These are phyloP conservation scores for Wallacemonas sp. DNA, from an alignment of 208 protist genomes.

Conservation along the genomic window DNA sequence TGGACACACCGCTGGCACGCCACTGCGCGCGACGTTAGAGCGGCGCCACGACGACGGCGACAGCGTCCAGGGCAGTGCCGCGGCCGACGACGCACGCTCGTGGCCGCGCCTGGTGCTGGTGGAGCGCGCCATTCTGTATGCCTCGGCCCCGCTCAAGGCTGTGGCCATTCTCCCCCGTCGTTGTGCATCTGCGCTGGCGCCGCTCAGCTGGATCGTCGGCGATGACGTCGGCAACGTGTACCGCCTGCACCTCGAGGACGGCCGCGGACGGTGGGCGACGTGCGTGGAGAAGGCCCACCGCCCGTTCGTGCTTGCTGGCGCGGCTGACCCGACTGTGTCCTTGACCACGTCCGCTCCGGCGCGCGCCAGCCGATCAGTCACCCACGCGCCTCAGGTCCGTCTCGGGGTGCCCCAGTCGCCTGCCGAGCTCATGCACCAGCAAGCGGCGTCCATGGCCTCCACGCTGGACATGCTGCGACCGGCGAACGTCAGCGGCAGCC, in stretches of 20 bases:
- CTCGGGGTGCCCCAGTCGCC: background rate
- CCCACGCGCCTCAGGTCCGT: background rate
- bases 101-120: background rate
- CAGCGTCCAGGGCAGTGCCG: no score
- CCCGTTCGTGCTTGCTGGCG: background rate
- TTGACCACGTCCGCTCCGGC: no score
- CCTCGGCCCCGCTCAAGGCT: slow-evolving; percentile 29
- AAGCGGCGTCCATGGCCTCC: background rate
- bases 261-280: slow-evolving; percentile 10
- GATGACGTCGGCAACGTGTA: slow-evolving; percentile 79
- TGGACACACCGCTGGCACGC: no score
- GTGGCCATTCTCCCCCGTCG: slow-evolving; percentile 2
- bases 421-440: background rate
- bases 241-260: slow-evolving; percentile 52
- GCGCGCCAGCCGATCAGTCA: background rate
- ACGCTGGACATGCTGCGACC: slow-evolving; percentile 22
- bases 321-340: no score
- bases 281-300: background rate
- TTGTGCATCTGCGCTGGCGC: no score
- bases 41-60: no score
- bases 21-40: no score
- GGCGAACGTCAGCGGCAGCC: slow-evolving; percentile 23
- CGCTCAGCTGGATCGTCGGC: slow-evolving; percentile 52
- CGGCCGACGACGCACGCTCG: background rate
- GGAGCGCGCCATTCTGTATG: slow-evolving; percentile 35